Conservation (phyloP, 257 asterid species). For the Solanum okadae region DNA sequence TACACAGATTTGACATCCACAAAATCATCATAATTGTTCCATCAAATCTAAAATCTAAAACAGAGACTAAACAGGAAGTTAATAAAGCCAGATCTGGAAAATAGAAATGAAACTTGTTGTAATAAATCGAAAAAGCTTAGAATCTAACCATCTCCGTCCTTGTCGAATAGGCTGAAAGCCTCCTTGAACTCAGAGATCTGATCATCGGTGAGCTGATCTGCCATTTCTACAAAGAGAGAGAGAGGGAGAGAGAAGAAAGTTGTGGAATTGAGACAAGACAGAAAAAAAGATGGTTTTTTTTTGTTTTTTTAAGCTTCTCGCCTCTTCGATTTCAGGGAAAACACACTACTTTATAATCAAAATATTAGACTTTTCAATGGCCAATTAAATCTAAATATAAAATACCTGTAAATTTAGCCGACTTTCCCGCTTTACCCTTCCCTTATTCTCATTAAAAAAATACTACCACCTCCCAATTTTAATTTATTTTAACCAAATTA, state of each 20-base stretch:
- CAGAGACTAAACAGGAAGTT: neutral
- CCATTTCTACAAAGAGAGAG: neutral
- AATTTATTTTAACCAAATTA: neutral
- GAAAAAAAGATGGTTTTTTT: neutral
- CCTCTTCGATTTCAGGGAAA: neutral
- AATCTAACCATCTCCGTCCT: slow-evolving; percentile 8
- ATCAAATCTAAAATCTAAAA: neutral
- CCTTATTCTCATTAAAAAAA: neutral
- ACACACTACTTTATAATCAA: neutral
- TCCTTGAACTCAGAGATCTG: slow-evolving; percentile 12
- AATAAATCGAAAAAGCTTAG: neutral
- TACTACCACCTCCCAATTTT: neutral
- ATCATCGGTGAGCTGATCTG: slow-evolving; percentile 10
- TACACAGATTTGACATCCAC: neutral
- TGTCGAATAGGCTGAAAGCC: slow-evolving; percentile 9
- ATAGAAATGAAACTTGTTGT: neutral
- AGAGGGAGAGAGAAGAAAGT: neutral
- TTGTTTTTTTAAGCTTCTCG: neutral
- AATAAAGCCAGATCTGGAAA: neutral
- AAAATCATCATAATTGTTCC: neutral
- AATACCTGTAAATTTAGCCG: neutral
- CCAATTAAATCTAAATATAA: neutral
- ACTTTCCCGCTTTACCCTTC: slow-evolving; percentile 8
- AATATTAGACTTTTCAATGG: neutral
- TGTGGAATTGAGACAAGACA: neutral